These are phyloP conservation scores for Microdochium trichocladiopsis DNA, from an alignment of 2,329 filamentous ascomycete species.

Conservation along the genomic window DNA sequence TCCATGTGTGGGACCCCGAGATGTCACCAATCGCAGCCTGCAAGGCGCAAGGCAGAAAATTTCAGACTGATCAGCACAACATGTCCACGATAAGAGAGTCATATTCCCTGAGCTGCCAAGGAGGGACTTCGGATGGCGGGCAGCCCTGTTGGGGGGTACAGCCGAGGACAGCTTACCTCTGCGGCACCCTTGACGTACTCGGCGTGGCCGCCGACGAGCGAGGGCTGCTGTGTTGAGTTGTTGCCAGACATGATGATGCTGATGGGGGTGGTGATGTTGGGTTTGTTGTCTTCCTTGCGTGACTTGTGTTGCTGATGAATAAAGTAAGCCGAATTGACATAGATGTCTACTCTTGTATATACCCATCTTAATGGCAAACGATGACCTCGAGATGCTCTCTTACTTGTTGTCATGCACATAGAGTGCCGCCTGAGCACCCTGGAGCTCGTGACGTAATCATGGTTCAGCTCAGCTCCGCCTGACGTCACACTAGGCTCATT, in stretches of 20 bases:
- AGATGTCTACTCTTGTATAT: not conserved
- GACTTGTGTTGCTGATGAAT: not conserved
- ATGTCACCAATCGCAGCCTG: conserved; percentile 54
- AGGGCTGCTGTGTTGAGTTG: conserved; percentile 37
- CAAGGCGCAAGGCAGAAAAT: not conserved
- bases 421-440: not conserved
- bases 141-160: not conserved
- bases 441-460: too few relatives aligned
- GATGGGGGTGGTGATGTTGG: conserved; percentile 20
- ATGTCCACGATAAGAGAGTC: not conserved
- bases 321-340: not conserved
- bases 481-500: not conserved
- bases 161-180: conserved; percentile 36
- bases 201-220: conserved; percentile 56
- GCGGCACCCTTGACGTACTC: conserved; percentile 64
- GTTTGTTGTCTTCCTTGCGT: conserved; percentile 1
- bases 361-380: not conserved
- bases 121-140: not conserved
- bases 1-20: conserved; percentile 58
- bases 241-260: conserved; percentile 20
- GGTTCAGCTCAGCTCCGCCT: not conserved
- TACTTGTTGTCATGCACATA: not conserved
- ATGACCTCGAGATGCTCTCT: not conserved
- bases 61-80: not conserved
- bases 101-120: not conserved